Base-by-base conservation (phyloP, 2,329 filamentous ascomycete species). In the Mollisiaceae sp. region DNA sequence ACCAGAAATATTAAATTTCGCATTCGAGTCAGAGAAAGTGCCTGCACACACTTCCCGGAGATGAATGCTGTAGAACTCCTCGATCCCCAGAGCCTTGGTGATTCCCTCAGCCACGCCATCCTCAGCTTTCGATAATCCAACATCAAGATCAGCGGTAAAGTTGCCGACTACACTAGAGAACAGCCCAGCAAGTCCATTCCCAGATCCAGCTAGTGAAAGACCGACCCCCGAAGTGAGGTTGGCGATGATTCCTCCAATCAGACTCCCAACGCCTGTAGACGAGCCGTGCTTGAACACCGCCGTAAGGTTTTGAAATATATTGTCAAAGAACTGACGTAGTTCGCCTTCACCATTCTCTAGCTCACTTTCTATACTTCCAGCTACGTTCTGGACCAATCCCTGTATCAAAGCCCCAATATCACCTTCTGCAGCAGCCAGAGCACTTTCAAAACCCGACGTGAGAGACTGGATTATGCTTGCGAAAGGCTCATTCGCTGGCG, bases 51-150 rank as follows among this genome's bases (percentile, higher is more conserved):
- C 47, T 8, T 52, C 47, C 47, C 47, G 6, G 24, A 52, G 43
- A 52, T 52, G 47, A 27, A 52, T 52, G 47, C 20, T 52, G 24
- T 27, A 52, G 22, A 52, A 52, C 22, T 52, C 20, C 15, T 52
- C 20, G 22, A 52, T 52, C 4, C 47, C 47, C 20, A 52, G 22
- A 52, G 47, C 47, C 24, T 32, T 52, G 24, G 22, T 32, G 9
- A 52, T 27, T 14, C 47, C 47, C 47, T 52, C 20, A 9, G 47
- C 47, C 22, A 27, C 47, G 20, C 47, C 27, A 2, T 8, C 47
- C 15, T 27, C 47, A 18, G 47, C 24, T 32, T 14, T 52, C 47
- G 47, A 52, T 14, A 52, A 18, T 52, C 47, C 47, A 32, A 9
- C 27, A 32, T 52, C 47, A 2, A 52, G 47, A 27, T 20, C 47